Evolutionary conservation across 805 yeast species (phyloP).

Genomic region (Teunomyces panamensis): DNA sequence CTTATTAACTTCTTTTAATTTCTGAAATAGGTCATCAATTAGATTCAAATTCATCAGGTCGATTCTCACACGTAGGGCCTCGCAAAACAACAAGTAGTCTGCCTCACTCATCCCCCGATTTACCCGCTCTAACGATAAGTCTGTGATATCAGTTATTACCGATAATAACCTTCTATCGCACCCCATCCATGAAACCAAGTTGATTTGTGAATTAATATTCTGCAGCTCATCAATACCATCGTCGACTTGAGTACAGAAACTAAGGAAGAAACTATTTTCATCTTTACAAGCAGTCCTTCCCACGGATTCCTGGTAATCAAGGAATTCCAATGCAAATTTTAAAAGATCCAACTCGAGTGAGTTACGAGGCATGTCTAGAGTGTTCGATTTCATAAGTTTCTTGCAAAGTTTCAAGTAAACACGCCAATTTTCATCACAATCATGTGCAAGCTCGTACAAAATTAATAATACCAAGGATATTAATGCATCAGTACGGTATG

Average conservation of each 20-base stretch:
- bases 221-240: background rate
- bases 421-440: constrained; percentile 22
- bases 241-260: constrained; percentile 9
- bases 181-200: constrained; percentile 29
- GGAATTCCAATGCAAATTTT: constrained; percentile 22
- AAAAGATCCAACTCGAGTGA: constrained; percentile 18
- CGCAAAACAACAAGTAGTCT: constrained; percentile 13
- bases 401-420: constrained; percentile 18
- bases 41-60: constrained; percentile 12
- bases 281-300: constrained; percentile 30
- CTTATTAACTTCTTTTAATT: background rate
- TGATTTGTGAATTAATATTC: constrained; percentile 8
- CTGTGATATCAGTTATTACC: constrained; percentile 30
- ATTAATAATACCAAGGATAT: constrained; percentile 21
- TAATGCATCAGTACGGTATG: constrained; percentile 14
- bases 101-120: constrained; percentile 11
- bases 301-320: constrained; percentile 24
- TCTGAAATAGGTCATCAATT: constrained; percentile 9
- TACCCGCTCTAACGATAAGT: constrained; percentile 26
- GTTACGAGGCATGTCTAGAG: constrained; percentile 17
- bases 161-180: constrained; percentile 23
- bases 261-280: constrained; percentile 19
- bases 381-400: constrained; percentile 12
- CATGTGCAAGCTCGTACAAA: constrained; percentile 25
- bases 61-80: constrained; percentile 15